phyloP scores from a whole-genome alignment of 345 rosid genomes.

The Eucalyptus cloeziana region DNA sequence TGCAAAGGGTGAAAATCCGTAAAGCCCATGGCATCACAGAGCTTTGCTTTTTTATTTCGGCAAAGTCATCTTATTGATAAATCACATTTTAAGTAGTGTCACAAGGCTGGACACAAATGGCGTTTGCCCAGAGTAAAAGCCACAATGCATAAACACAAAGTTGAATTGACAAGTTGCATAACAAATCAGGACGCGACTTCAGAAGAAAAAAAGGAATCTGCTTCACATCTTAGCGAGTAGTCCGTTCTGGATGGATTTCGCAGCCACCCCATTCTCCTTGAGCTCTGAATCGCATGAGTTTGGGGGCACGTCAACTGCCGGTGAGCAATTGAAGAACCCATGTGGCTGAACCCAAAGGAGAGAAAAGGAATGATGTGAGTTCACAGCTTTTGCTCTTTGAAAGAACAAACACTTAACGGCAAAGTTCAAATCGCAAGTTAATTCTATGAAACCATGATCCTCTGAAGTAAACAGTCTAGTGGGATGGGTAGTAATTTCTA shows the following conservation, averaged over 20 bases:
- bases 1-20: background rate
- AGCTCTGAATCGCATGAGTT: conserved; percentile 25
- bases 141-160: background rate
- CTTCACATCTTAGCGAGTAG: conserved; percentile 37
- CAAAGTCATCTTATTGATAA: background rate
- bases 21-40: background rate
- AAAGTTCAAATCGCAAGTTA: background rate
- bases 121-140: background rate
- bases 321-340: conserved; percentile 70
- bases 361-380: background rate
- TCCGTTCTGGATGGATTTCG: conserved; percentile 32
- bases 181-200: background rate
- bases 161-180: background rate
- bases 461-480: background rate
- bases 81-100: background rate
- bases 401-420: background rate
- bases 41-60: background rate
- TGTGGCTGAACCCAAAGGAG: conserved; percentile 40
- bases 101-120: background rate
- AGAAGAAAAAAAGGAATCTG: background rate
- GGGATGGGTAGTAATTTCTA: background rate
- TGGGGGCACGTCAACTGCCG: conserved; percentile 62
- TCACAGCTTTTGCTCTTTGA: background rate
- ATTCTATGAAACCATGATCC: background rate
- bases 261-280: conserved; percentile 22